A percentile compares a stretch with the other conserved stretches of the same genome.
Evolutionary conservation across 2,329 filamentous ascomycete species (phyloP).

Genomic region (Neonectria faginata): DNA sequence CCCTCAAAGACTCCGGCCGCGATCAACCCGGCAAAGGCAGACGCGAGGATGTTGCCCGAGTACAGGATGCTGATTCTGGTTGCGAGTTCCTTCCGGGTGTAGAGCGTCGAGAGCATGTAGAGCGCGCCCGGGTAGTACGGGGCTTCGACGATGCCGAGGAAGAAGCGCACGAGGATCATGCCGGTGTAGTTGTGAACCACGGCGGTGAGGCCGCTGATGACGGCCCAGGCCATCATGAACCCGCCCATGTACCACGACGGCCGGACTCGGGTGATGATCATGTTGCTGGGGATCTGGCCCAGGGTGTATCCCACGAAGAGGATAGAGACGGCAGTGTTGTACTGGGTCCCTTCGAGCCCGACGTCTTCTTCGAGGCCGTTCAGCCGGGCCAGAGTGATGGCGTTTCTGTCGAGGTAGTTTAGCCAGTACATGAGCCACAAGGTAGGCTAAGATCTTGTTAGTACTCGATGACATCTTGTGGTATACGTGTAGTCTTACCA

Average conservation of each 20-base stretch:
- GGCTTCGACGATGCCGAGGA: constrained; percentile 54
- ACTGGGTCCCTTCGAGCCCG: constrained; percentile 51
- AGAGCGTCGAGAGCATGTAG: constrained; percentile 62
- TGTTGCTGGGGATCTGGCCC: constrained; percentile 51
- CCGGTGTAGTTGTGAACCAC: constrained; percentile 59
- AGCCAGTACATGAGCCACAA: constrained; percentile 37
- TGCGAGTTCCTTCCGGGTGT: constrained; percentile 60
- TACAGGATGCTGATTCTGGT: constrained; percentile 58
- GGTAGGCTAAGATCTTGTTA: constrained; percentile 30
- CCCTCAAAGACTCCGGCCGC: constrained; percentile 53
- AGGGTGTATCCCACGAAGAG: constrained; percentile 49
- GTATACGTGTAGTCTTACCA: background rate
- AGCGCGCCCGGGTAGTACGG: constrained; percentile 50
- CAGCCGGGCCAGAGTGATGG: constrained; percentile 67
- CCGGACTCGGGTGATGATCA: constrained; percentile 52
- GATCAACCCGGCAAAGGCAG: constrained; percentile 56
- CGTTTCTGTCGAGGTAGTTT: constrained; percentile 54
- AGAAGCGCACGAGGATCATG: constrained; percentile 58
- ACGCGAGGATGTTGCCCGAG: constrained; percentile 48
- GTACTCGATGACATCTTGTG: background rate
- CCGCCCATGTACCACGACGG: constrained; percentile 56
- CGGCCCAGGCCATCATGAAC: constrained; percentile 59
- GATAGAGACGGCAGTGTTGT: constrained; percentile 47
- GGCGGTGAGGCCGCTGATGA: constrained; percentile 58
- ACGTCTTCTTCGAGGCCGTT: constrained; percentile 65